A percentile compares a stretch with the other conserved stretches of the same genome.
These are phyloP conservation scores for Candida maris DNA, from an alignment of 805 yeast species.

Conservation along the genomic window DNA sequence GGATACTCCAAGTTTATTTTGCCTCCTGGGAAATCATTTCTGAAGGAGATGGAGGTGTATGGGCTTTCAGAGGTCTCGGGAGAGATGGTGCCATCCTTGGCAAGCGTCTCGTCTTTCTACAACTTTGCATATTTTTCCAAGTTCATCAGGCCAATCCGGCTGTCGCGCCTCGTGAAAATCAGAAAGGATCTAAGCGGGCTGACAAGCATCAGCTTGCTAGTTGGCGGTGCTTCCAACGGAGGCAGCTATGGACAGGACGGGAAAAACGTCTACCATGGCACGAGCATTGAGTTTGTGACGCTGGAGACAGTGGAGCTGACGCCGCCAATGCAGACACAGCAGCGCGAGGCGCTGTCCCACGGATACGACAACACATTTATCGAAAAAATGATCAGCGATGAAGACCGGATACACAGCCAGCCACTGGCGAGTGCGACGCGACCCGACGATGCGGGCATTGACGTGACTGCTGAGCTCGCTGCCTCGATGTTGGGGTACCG, in stretches of 20 bases:
- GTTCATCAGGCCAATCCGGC: conserved; percentile 43
- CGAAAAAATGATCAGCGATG: conserved; percentile 32
- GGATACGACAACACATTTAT: conserved; percentile 28
- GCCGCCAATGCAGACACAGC: neutral
- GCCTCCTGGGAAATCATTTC: conserved; percentile 57
- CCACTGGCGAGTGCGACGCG: conserved; percentile 14
- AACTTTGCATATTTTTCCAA: conserved; percentile 47
- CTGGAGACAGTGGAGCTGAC: conserved; percentile 20
- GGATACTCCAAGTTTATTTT: conserved; percentile 65
- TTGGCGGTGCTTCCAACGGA: conserved; percentile 15
- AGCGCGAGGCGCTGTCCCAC: conserved; percentile 1
- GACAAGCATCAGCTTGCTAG: conserved; percentile 27
- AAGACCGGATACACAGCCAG: conserved; percentile 29
- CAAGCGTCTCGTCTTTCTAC: conserved; percentile 43
- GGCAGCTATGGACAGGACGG: conserved; percentile 9
- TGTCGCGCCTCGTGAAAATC: conserved; percentile 51
- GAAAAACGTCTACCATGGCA: conserved; percentile 22
- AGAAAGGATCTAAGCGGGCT: conserved; percentile 51
- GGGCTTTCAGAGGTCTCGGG: conserved; percentile 15
- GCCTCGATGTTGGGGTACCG: conserved; percentile 2
- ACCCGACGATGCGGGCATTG: neutral
- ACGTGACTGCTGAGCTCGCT: conserved; percentile 2
- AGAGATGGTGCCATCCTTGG: conserved; percentile 20
- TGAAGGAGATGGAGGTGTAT: conserved; percentile 55
- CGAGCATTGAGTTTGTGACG: conserved; percentile 30